These are phyloP conservation scores for Podaxis sp. DNA, from an alignment of 768 basidiomycete species.

Conservation along the genomic window DNA sequence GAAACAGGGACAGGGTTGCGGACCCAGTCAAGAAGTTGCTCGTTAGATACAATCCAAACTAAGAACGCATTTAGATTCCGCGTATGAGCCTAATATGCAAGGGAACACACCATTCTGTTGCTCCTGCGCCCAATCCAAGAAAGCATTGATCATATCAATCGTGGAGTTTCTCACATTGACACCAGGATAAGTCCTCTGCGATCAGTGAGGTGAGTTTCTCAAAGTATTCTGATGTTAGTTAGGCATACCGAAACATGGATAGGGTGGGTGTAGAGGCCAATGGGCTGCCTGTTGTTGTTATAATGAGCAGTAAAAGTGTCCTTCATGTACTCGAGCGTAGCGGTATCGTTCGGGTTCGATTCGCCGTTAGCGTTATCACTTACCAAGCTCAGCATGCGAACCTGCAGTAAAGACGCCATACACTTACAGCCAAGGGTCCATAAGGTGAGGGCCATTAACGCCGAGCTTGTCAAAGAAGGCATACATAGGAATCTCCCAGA, in stretches of 20 bases:
- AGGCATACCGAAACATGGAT: constrained; percentile 61
- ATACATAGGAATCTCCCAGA: constrained; percentile 88
- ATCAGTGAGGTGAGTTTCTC: not conserved
- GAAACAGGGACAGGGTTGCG: constrained; percentile 61
- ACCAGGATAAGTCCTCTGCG: constrained; percentile 55
- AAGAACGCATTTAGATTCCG: not conserved
- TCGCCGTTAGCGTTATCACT: constrained; percentile 55
- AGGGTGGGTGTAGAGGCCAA: constrained; percentile 80
- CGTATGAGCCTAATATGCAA: not conserved
- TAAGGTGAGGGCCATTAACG: constrained; percentile 55
- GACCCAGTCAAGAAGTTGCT: constrained; percentile 73
- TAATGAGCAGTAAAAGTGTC: constrained; percentile 73
- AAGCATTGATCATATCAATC: constrained; percentile 72
- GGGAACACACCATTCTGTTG: constrained; percentile 51
- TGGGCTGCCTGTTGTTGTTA: constrained; percentile 68
- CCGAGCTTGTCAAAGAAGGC: constrained; percentile 64
- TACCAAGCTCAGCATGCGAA: not conserved
- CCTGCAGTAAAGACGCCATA: not conserved
- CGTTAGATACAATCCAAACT: constrained; percentile 74
- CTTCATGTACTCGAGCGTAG: constrained; percentile 70
- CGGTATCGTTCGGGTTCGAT: constrained; percentile 46
- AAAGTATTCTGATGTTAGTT: not conserved
- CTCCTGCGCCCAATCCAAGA: constrained; percentile 78
- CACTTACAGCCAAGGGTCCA: constrained; percentile 80
- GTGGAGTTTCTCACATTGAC: constrained; percentile 44